These are phyloP conservation scores for Caryopteris hybrid DNA, from an alignment of 305 asterid species.

Conservation along the genomic window DNA sequence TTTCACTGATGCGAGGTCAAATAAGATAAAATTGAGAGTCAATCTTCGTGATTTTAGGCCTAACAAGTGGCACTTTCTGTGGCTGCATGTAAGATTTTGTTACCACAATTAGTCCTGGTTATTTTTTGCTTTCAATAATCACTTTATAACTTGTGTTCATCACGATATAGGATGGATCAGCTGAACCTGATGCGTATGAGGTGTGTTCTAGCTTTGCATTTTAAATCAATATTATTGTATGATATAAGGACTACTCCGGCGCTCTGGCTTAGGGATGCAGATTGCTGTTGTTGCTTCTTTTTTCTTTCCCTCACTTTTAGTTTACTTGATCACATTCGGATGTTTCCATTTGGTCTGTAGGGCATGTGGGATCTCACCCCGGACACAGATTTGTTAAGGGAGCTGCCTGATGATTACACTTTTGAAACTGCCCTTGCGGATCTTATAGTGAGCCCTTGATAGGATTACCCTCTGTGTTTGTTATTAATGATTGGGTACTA, in stretches of 20 bases:
- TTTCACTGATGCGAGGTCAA: constrained; percentile 40
- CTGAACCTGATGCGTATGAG: constrained; percentile 53
- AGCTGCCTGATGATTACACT: constrained; percentile 63
- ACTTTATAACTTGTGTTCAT: constrained; percentile 4
- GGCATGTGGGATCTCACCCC: constrained; percentile 95
- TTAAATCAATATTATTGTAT: background rate
- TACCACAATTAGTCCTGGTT: background rate
- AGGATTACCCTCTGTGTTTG: constrained; percentile 6
- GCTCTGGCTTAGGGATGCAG: background rate
- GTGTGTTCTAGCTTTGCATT: constrained; percentile 29
- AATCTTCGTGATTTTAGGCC: constrained; percentile 30
- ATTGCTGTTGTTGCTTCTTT: background rate
- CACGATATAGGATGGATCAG: constrained; percentile 64
- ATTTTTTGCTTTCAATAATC: background rate
- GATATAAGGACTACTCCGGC: background rate
- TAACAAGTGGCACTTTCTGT: constrained; percentile 33
- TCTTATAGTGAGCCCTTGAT: constrained; percentile 52
- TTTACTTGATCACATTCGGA: constrained; percentile 2
- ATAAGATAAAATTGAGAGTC: constrained; percentile 19
- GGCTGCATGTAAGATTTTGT: constrained; percentile 41
- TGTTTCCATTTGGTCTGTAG: constrained; percentile 30
- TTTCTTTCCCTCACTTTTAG: background rate
- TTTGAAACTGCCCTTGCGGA: constrained; percentile 81
- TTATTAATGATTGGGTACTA: background rate
- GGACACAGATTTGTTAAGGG: constrained; percentile 59